Evolutionary conservation across 1,139 yeast species (phyloP), one percentile per base, ranked within the genome.

Genomic region (Blastobotrys arbuscula): DNA sequence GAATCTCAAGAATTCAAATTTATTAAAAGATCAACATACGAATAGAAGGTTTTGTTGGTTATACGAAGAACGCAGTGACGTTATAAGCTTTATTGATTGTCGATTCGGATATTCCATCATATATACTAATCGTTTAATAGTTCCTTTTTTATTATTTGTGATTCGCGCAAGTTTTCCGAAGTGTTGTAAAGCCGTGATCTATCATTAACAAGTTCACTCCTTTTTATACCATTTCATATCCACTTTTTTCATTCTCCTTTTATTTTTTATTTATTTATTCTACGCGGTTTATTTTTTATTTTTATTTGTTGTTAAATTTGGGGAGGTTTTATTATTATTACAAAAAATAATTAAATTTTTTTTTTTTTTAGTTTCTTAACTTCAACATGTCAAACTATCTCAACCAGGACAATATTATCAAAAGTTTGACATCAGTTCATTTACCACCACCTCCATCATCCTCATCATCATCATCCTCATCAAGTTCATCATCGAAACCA

Each of bases 401-500:
- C n/a, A 41, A 44, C 13, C 42, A 44, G 21, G 64, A 70, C 34
- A 71, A 71, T 55, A 56, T 71, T 48, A 59, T 71, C 56, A 70
- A 69, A 56, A 71, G 75, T 20, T 59, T 71, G 53, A 66, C 70
- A 16, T 71, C 75, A 28, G 73, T 71, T 21, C 73, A 71, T 49
- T 64, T 71, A 26, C 75, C 75, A 13, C 75, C 75, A 10, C 75
- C 75, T 1, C 74, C 74, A 6, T 59, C 71, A 23, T 28, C 31
- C 13, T 28, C 31, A 28, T 28, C 31, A 5, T 9, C 5, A 28
- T 28, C 31, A 28, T 28, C 31, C 5, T 28, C n/a, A n/a, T n/a
- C 31, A 28, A 28, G 13, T 28, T 12, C 28, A 28, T 12, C 31
- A 28, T 12, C 12, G 3, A 28, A 28, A 28, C 31, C 7, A 24